phyloP scores from a whole-genome alignment of 495 filamentous ascomycete genomes.

The Filosporella fistucella region DNA sequence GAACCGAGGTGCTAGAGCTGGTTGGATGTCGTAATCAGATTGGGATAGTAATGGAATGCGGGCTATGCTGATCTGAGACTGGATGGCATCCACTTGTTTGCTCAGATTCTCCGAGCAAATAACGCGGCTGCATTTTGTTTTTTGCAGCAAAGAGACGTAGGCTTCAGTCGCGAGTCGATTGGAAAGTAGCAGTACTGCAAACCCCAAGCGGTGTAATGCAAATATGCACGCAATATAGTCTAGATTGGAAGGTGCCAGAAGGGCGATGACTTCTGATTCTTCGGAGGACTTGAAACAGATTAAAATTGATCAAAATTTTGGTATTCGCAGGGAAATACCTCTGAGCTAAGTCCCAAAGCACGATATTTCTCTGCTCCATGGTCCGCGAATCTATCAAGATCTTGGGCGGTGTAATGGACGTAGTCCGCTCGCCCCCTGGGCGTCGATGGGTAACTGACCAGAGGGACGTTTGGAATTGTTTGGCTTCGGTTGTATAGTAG shows the following conservation, averaged over 20 bases:
- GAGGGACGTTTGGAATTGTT: conserved; percentile 13
- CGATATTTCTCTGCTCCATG: conserved; percentile 32
- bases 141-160: conserved; percentile 42
- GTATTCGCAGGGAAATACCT: neutral
- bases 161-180: conserved; percentile 49
- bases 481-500: conserved; percentile 31
- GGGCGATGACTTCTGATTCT: conserved; percentile 30
- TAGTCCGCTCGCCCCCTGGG: conserved; percentile 30
- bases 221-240: conserved; percentile 54
- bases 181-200: conserved; percentile 54
- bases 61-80: neutral
- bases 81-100: neutral
- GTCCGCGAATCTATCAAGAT: conserved; percentile 52
- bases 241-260: conserved; percentile 51
- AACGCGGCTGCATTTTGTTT: conserved; percentile 34
- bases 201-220: conserved; percentile 53
- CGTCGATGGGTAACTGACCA: conserved; percentile 13
- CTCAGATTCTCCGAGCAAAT: conserved; percentile 21
- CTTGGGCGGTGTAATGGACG: conserved; percentile 45
- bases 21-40: conserved; percentile 11
- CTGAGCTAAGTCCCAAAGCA: conserved; percentile 30
- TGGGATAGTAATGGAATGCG: neutral
- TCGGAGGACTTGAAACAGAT: neutral
- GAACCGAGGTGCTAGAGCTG: conserved; percentile 26
- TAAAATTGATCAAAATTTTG: neutral